Evolutionary conservation across 495 filamentous ascomycete species (phyloP), one percentile per base, ranked within the genome.

Genomic region (Thermochaetoides thermophila): DNA sequence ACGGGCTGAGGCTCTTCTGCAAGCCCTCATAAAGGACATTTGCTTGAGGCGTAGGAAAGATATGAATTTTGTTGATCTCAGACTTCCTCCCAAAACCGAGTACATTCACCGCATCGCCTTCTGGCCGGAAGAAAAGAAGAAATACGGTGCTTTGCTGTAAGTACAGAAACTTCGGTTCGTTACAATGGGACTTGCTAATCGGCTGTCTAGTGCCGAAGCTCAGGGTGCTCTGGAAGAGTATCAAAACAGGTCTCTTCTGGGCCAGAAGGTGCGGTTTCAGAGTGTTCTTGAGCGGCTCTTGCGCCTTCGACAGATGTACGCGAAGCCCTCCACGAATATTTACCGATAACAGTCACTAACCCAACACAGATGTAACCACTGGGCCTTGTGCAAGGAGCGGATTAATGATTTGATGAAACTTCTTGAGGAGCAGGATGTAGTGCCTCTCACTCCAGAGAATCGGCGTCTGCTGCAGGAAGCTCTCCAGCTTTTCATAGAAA

Each of bases 21-120:
- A 86, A 45, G 67, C 73, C 2, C 60, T 94, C 27, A 89, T 91
- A 72, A 63, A 60, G 5, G 80, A 79, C n/a, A 68, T 92, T 17
- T 92, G 82, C 44, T 63, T 95, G 15, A 70, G 86, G 23, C 72
- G 86, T 17, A 74, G 76, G 42, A 95, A 95, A 55, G 76, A 85
- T 34, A 93, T 94, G 85, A 67, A 66, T 7, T 93, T 93, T 39
- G 66, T 95, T 27, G 82, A 95, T 42, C 57, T 94, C 9, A 75
- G 75, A 31, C 66, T 94, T 1, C 85, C 86, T 1, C 57, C 74
- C 7, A 69, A 89, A 37, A 78, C 74, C 0, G 84, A 86, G 46
- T 85, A 80, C 34, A 62, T 89, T n/a, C 74, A 87, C 46, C 69
- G 69, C 6, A 72, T 95, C 42, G 66, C 74, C 17, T 86, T 92